These are phyloP conservation scores for Fusarium ramigenum DNA, from an alignment of 2,329 filamentous ascomycete genomes.

Conservation along the genomic window DNA sequence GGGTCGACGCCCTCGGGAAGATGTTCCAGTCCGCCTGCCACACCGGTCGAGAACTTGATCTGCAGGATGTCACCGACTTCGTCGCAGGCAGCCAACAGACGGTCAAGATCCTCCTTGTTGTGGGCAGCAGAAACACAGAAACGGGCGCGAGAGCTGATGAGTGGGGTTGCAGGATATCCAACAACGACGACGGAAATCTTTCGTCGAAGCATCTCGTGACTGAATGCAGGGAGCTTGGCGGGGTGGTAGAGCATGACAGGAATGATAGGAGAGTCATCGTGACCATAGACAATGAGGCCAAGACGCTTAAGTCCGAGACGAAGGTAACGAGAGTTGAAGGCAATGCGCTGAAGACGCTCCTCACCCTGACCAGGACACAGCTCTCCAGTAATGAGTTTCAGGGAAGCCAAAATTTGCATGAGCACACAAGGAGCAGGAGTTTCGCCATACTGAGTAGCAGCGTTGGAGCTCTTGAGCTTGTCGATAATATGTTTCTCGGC, in stretches of 20 bases:
- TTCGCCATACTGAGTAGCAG: slow-evolving; percentile 87
- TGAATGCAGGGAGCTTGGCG: slow-evolving; percentile 99
- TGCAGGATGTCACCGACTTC: slow-evolving; percentile 92
- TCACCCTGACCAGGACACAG: slow-evolving; percentile 90
- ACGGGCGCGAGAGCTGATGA: slow-evolving; percentile 92
- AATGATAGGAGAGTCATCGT: slow-evolving; percentile 97
- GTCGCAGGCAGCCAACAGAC: slow-evolving; percentile 87
- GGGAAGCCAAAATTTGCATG: slow-evolving; percentile 86
- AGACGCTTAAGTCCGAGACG: slow-evolving; percentile 95
- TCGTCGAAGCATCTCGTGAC: slow-evolving; percentile 96
- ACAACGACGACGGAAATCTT: slow-evolving; percentile 98
- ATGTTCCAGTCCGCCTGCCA: slow-evolving; percentile 86
- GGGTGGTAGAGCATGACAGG: slow-evolving; percentile 95
- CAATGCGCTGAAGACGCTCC: slow-evolving; percentile 92
- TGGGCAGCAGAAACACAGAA: slow-evolving; percentile 97
- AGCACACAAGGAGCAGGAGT: slow-evolving; percentile 87
- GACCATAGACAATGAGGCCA: slow-evolving; percentile 95
- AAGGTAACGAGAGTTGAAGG: slow-evolving; percentile 99
- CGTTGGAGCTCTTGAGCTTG: slow-evolving; percentile 86
- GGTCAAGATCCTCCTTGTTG: slow-evolving; percentile 97
- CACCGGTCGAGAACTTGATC: slow-evolving; percentile 95
- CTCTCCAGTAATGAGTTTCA: slow-evolving; percentile 90
- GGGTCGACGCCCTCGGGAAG: slow-evolving; percentile 75
- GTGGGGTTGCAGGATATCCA: slow-evolving; percentile 93
- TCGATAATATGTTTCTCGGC: slow-evolving; percentile 91